phyloP scores from a whole-genome alignment of 2,329 filamentous ascomycete genomes.

The Parastagonospora nodorum region DNA sequence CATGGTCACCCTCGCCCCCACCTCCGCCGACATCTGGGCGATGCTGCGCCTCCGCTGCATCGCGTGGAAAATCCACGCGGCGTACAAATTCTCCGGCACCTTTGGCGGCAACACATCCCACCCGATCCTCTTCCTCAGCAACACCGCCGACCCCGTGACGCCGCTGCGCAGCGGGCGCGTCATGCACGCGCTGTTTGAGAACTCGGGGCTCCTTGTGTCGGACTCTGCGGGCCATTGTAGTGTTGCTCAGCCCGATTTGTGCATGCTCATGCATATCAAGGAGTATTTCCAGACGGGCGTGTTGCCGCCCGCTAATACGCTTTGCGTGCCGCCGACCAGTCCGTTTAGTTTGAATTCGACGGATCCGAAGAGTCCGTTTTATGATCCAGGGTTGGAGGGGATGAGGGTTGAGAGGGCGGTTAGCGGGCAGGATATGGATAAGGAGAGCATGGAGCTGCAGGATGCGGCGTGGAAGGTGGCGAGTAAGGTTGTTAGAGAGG shows the following conservation, averaged over 20 bases:
- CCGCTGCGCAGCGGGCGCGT: constrained; percentile 54
- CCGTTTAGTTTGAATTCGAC: constrained; percentile 46
- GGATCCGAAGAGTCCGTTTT: constrained; percentile 36
- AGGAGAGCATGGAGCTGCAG: background rate
- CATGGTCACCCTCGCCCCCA: constrained; percentile 40
- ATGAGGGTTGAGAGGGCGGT: background rate
- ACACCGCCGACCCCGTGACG: constrained; percentile 64
- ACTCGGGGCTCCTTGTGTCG: constrained; percentile 52
- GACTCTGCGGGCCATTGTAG: constrained; percentile 55
- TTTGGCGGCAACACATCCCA: constrained; percentile 52
- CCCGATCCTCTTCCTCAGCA: constrained; percentile 63
- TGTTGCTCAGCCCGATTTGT: constrained; percentile 41
- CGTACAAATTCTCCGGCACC: constrained; percentile 36
- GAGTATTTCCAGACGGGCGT: constrained; percentile 49
- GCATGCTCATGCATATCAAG: constrained; percentile 39
- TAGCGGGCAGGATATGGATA: background rate
- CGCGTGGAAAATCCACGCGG: constrained; percentile 44
- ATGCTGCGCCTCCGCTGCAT: constrained; percentile 46
- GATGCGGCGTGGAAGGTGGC: constrained; percentile 5
- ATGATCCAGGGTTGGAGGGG: constrained; percentile 17
- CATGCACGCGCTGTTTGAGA: constrained; percentile 50
- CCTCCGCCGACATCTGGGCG: constrained; percentile 47
- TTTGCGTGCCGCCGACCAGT: constrained; percentile 50
- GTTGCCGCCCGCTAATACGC: constrained; percentile 52
- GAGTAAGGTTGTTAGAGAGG: background rate